These are phyloP conservation scores for Moniliella sp. DNA, from an alignment of 1,284 basidiomycete genomes.

Conservation along the genomic window DNA sequence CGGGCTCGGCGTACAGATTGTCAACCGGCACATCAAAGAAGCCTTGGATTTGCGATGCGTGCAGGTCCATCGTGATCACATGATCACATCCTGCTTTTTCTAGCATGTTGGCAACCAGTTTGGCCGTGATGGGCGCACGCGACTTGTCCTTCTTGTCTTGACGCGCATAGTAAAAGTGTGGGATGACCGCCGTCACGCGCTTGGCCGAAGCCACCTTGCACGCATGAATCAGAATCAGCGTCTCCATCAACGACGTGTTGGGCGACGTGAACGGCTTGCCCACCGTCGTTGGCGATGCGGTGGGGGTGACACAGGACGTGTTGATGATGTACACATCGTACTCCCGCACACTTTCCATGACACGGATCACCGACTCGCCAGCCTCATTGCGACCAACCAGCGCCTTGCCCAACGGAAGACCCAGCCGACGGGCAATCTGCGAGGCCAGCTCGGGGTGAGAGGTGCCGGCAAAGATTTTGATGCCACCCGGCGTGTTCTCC, in stretches of 20 bases:
- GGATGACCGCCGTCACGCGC: slow-evolving; percentile 70
- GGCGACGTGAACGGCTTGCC: slow-evolving; percentile 4
- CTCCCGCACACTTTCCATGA: slow-evolving; percentile 84
- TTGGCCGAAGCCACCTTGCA: slow-evolving; percentile 70
- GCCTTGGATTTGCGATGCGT: slow-evolving; percentile 43
- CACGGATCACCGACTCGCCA: slow-evolving; percentile 75
- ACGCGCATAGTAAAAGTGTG: slow-evolving; percentile 33
- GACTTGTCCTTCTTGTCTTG: slow-evolving; percentile 99
- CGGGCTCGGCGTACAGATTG: slow-evolving; percentile 95
- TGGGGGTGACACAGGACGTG: slow-evolving; percentile 53
- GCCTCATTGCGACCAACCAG: slow-evolving; percentile 69
- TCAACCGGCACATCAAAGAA: slow-evolving; percentile 99
- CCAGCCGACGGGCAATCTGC: too few relatives aligned
- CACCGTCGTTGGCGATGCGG: slow-evolving; percentile 11
- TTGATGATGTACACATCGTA: slow-evolving; percentile 98
- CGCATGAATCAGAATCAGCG: slow-evolving; percentile 98
- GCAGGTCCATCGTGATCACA: slow-evolving; percentile 46
- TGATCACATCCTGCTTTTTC: slow-evolving; percentile 93
- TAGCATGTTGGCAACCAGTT: slow-evolving; percentile 96
- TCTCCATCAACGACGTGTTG: slow-evolving; percentile 65
- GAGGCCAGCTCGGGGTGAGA: too few relatives aligned
- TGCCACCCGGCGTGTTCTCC: too few relatives aligned
- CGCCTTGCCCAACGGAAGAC: slow-evolving; percentile 34
- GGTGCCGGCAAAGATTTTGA: too few relatives aligned
- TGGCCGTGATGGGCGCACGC: slow-evolving; percentile 90